Conservation (phyloP, 495 filamentous ascomycete genomes). For the Penicillium bovifimosum region DNA sequence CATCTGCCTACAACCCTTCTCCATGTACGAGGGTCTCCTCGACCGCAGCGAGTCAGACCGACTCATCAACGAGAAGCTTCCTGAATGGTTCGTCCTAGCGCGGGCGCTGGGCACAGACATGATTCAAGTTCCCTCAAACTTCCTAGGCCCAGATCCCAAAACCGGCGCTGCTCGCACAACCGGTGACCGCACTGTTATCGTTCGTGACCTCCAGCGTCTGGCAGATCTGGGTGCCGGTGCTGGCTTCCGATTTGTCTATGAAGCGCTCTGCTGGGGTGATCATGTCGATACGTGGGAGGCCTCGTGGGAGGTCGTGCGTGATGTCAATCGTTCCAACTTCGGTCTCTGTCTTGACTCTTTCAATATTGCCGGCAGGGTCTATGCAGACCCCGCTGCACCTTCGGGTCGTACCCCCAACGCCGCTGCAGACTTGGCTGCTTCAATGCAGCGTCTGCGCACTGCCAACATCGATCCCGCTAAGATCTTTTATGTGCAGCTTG, state of each 20-base stretch:
- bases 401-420: conserved; percentile 53
- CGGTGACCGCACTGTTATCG: conserved; percentile 52
- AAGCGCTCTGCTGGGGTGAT: conserved; percentile 71
- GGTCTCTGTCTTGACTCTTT: conserved; percentile 77
- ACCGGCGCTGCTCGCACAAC: conserved; percentile 37
- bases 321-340: conserved; percentile 66
- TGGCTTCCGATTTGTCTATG: conserved; percentile 67
- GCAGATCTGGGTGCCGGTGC: conserved; percentile 57
- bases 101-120: conserved; percentile 60
- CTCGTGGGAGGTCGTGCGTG: conserved; percentile 61
- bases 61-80: conserved; percentile 54
- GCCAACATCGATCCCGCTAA: conserved; percentile 56
- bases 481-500: conserved; percentile 76
- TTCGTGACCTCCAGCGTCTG: conserved; percentile 57
- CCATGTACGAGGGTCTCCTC: conserved; percentile 70
- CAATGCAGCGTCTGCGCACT: conserved; percentile 50
- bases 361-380: conserved; percentile 71
- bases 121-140: conserved; percentile 70
- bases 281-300: conserved; percentile 68
- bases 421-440: conserved; percentile 50
- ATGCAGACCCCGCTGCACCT: conserved; percentile 58
- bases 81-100: conserved; percentile 63
- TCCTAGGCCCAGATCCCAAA: conserved; percentile 49
- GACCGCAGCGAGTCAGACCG: conserved; percentile 56
- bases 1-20: conserved; percentile 72